Evolutionary conservation across 2,329 filamentous ascomycete species (phyloP).

Genomic region (Lanzia echinophila): DNA sequence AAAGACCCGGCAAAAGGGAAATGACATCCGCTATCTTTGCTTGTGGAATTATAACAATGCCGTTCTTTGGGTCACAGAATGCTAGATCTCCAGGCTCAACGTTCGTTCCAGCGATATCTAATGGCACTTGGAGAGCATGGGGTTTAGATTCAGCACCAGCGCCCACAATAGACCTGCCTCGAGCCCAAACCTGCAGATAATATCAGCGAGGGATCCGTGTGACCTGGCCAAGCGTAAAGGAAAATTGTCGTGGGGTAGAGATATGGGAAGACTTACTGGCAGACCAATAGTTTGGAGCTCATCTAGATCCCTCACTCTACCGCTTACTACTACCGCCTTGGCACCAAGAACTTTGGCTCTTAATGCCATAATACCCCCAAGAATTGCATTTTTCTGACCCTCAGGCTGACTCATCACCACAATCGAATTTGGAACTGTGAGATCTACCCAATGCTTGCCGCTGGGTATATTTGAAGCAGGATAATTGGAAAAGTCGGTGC

Average conservation of each 20-base stretch:
- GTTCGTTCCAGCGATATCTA: conserved; percentile 38
- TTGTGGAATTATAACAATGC: conserved; percentile 60
- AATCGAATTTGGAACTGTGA: conserved; percentile 51
- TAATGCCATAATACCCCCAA: conserved; percentile 71
- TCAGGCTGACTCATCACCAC: conserved; percentile 60
- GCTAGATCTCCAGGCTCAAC: conserved; percentile 57
- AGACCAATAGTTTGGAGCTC: conserved; percentile 51
- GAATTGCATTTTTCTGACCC: conserved; percentile 60
- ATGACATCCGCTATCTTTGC: conserved; percentile 54
- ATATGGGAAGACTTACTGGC: conserved; percentile 39
- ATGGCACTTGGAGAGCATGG: conserved; percentile 44
- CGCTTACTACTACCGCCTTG: conserved; percentile 58
- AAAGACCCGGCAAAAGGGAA: conserved; percentile 38
- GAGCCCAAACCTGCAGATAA: conserved; percentile 44
- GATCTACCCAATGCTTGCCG: conserved; percentile 63
- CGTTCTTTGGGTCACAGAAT: conserved; percentile 63
- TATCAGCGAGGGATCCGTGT: background rate
- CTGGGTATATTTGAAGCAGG: conserved; percentile 44
- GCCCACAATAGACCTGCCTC: conserved; percentile 51
- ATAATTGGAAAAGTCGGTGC: conserved; percentile 28
- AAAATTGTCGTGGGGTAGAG: background rate
- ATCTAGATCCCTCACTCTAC: conserved; percentile 58
- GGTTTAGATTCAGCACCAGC: conserved; percentile 49
- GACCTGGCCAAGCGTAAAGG: background rate
- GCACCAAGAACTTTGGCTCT: conserved; percentile 58